Evolutionary conservation across 2,329 filamentous ascomycete species (phyloP), one percentile per base, ranked within the genome.

Genomic region (Grosmannia serpens): DNA sequence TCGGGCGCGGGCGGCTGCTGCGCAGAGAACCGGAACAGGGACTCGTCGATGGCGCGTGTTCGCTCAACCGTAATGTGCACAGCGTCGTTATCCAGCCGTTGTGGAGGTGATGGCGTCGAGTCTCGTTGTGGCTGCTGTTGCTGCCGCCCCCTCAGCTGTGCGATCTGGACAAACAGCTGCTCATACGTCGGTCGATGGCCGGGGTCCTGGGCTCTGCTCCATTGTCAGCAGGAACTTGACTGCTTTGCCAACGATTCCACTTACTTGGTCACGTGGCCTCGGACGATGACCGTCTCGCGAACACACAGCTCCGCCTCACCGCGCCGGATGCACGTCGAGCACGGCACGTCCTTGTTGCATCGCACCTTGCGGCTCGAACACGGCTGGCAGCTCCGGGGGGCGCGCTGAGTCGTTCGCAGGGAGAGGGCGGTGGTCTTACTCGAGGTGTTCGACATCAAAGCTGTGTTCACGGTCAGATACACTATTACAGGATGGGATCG

Each of bases 331-430:
- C 65, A 67, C 4, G 61, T 63, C 15, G 61, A 59, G 33, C 66
- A 67, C 3, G 66, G 65, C 3, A 65, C 59, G 3, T 41, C 56
- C 52, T 68, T 68, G 59, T 67, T 62, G 49, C 66, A 67, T 53
- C 61, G 61, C 29, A 67, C 64, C 55, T 66, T 65, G 55, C 66
- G 65, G 10, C 61, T 60, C 2, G 64, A 56, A 41, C 66, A 68
- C 6, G 61, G 50, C 10, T 56, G 49, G 53, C 66, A 67, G 52
- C 62, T 65, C 2, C 63, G 62, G 11, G 66, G 66, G 5, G 63
- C 63, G 38, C 63, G 57, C 58, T 68, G 66, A 1, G 65, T 52
- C 9, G 46, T 47, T 15, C 53, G 38, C 22, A 57, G 46, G 22
- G 31, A 11, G 20, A n/a, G 27, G 9, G 50, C 11, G 9, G 17